A percentile compares a stretch with the other conserved stretches of the same genome.
Evolutionary conservation across 176 grass and related monocot genomes (phyloP).

Genomic region (Oryza coarctata): DNA sequence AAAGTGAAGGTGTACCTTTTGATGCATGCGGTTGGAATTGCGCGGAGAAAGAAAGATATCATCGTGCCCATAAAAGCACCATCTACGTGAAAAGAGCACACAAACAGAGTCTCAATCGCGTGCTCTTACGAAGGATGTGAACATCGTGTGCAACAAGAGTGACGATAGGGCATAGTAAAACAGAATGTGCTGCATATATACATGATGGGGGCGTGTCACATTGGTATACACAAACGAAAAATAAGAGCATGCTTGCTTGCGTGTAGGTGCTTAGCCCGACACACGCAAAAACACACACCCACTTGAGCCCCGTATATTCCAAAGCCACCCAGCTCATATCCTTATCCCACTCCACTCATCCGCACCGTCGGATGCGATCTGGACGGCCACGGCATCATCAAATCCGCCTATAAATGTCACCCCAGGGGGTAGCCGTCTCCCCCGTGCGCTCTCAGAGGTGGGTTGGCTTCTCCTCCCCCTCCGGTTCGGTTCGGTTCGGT

Average conservation of each 20-base stretch:
- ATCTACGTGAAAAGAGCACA: neutral
- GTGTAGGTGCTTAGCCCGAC: too few relatives aligned
- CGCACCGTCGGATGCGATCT: constrained; percentile 24
- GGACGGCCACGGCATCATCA: neutral
- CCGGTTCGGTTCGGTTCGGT: constrained; percentile 27
- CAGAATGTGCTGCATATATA: too few relatives aligned
- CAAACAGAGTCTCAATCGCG: neutral
- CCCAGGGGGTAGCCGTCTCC: neutral
- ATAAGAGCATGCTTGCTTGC: too few relatives aligned
- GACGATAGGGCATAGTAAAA: too few relatives aligned
- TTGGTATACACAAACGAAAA: neutral
- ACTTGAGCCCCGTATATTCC: constrained; percentile 51
- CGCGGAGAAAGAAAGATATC: neutral
- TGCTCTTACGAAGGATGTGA: too few relatives aligned
- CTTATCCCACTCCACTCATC: neutral
- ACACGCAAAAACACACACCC: too few relatives aligned
- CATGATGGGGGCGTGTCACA: neutral
- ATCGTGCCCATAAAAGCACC: too few relatives aligned
- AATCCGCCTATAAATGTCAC: constrained; percentile 32
- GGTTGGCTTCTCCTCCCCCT: constrained; percentile 92
- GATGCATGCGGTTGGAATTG: too few relatives aligned
- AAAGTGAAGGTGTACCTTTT: neutral
- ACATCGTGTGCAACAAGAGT: too few relatives aligned
- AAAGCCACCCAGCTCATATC: neutral
- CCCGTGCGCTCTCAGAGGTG: constrained; percentile 69